Base-by-base conservation (phyloP, 441 rosid species). In the Gossypium schwendimanii region DNA sequence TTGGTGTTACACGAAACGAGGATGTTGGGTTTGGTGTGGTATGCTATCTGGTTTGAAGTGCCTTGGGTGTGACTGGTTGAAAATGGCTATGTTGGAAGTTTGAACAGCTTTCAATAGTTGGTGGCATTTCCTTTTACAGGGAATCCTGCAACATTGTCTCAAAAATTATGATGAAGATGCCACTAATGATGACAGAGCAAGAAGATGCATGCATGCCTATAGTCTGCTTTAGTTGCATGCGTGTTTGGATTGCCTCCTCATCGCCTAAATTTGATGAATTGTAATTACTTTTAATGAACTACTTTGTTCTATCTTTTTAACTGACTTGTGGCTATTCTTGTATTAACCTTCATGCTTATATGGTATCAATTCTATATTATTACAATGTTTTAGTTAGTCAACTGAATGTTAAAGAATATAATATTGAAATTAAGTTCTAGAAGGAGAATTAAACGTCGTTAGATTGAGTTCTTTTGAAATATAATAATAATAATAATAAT, bases 121-220 rank as follows among this genome's bases (percentile, higher is more conserved):
- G 1, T 69, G 41, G 17, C 70, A 45, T 62, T 24, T 24, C 70
- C 71, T 63, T 63, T 67, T 63, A 33, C 80, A 83, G 81, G 85
- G 80, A 62, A 69, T 74, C 70, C 49, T 63, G 70, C 75, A 58
- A 55, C 24, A 10, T 57, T 58, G 66, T 73, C 77, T 76, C 3
- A 62, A 70, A 72, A 77, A 55, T 80, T 64, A 60, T 73, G 45
- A 75, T n/a, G 68, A 31, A 28, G 72, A 61, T 64, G 67, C 45
- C 6, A 63, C 7, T 14, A 62, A 12, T 20, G 77, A 39, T 50
- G 36, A 39, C 0, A 28, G 12, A 50, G 65, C 21, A 31, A 50
- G 68, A 47, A 44, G 33, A 50, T 62, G 62, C 75, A 24, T 31
- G n/a, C 33, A 31, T 31, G 33, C 33, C 6, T 47, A 9, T 33